phyloP scores from a whole-genome alignment of 371 early-diverging fungal genomes.

The Mortierella sp. region DNA sequence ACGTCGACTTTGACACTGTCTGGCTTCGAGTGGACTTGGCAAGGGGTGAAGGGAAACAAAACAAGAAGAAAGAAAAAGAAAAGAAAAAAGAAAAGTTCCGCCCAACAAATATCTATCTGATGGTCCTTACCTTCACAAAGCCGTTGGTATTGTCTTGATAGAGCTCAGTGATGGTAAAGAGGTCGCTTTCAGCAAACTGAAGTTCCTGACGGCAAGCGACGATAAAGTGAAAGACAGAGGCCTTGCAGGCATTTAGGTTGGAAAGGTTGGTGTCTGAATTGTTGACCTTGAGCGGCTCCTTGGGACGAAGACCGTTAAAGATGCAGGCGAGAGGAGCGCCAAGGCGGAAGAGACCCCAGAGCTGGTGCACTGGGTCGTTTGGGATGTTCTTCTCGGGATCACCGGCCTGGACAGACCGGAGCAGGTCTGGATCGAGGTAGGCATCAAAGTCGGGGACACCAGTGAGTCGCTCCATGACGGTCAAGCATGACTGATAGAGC shows the following conservation, averaged over 20 bases:
- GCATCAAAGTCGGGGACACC: slow-evolving; percentile 69
- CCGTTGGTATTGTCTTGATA: slow-evolving; percentile 95
- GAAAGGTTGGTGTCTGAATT: slow-evolving; percentile 66
- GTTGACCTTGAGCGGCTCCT: slow-evolving; percentile 65
- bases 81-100: slow-evolving; percentile 1
- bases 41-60: neutral
- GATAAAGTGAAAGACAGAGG: slow-evolving; percentile 82
- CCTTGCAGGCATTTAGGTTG: slow-evolving; percentile 84
- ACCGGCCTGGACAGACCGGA: slow-evolving; percentile 52
- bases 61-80: slow-evolving; percentile 10
- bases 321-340: slow-evolving; percentile 79
- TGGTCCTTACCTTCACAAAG: slow-evolving; percentile 86
- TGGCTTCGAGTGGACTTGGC: no score
- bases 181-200: slow-evolving; percentile 76
- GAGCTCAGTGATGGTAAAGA: slow-evolving; percentile 89
- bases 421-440: slow-evolving; percentile 59
- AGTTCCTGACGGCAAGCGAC: slow-evolving; percentile 78
- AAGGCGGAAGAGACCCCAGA: slow-evolving; percentile 91
- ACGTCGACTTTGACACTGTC: no score
- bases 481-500: slow-evolving; percentile 72
- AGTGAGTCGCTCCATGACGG: slow-evolving; percentile 67
- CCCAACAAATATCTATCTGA: neutral
- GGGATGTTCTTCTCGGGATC: slow-evolving; percentile 46
- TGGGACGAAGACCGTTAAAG: slow-evolving; percentile 57
- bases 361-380: slow-evolving; percentile 84